These are phyloP conservation scores for Thelephora aurantiotincta DNA, from an alignment of 768 basidiomycete species.

Conservation along the genomic window DNA sequence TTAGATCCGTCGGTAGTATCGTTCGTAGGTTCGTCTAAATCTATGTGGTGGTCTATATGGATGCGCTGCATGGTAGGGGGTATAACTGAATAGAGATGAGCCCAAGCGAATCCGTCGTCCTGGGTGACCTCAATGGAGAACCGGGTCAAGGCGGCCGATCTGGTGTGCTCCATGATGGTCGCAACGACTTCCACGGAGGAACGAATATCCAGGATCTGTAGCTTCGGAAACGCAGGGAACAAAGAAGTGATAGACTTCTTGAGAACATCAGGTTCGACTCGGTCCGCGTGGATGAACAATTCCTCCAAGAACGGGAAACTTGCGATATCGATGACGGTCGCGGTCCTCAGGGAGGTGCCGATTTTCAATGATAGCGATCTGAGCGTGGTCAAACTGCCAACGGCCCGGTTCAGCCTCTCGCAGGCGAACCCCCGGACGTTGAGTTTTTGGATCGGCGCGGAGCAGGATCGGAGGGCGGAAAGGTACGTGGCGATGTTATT, in stretches of 20 bases:
- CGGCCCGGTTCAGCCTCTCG: slow-evolving; percentile 1
- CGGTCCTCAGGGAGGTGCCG: slow-evolving; percentile 6
- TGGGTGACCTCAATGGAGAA: not conserved
- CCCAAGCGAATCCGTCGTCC: not conserved
- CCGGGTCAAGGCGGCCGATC: not conserved
- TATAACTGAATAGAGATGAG: not conserved
- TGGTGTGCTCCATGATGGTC: not conserved
- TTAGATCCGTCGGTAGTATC: not conserved
- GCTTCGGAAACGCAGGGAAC: slow-evolving; percentile 5
- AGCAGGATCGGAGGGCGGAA: not conserved
- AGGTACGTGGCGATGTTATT: slow-evolving; percentile 6
- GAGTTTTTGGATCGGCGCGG: slow-evolving; percentile 5
- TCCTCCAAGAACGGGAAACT: slow-evolving; percentile 8
- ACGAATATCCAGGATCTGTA: slow-evolving; percentile 10
- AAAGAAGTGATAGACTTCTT: not conserved
- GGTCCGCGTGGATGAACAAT: slow-evolving; percentile 11
- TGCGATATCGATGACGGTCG: slow-evolving; percentile 9
- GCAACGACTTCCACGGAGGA: not conserved
- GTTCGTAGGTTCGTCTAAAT: not conserved
- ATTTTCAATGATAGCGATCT: slow-evolving; percentile 8
- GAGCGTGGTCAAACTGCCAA: slow-evolving; percentile 7
- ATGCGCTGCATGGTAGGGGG: not conserved
- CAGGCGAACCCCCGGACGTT: slow-evolving; percentile 10
- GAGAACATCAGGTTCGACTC: slow-evolving; percentile 9
- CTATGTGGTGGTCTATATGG: not conserved